Evolutionary conservation across 2,329 filamentous ascomycete species (phyloP).

Genomic region (Acarospora socialis): DNA sequence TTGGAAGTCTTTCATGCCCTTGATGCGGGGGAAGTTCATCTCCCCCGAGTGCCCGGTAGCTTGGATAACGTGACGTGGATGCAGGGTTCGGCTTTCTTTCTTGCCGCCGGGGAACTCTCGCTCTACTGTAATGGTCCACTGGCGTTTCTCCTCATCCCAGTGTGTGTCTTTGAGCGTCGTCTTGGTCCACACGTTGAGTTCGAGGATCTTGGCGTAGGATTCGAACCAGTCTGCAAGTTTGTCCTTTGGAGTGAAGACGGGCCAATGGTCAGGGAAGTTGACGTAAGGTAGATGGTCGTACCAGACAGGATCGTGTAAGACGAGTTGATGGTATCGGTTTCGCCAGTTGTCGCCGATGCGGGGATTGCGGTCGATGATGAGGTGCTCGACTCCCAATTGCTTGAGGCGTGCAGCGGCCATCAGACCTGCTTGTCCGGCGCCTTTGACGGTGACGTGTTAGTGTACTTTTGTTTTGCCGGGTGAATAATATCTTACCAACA

Average conservation of each 20-base stretch:
- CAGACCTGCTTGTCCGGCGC: conserved; percentile 28
- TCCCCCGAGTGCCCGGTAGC: conserved; percentile 33
- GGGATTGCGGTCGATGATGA: conserved; percentile 26
- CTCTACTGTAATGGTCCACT: conserved; percentile 26
- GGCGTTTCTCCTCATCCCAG: conserved; percentile 24
- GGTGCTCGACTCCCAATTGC: conserved; percentile 17
- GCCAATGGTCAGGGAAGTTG: conserved; percentile 29
- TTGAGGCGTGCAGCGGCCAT: conserved; percentile 24
- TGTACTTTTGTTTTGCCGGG: background rate
- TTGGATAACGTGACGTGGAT: conserved; percentile 33
- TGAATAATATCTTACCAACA: conserved; percentile 27
- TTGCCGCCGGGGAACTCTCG: conserved; percentile 13
- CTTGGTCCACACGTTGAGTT: conserved; percentile 33
- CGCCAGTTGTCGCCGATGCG: conserved; percentile 30
- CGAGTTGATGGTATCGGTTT: conserved; percentile 18
- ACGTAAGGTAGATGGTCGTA: conserved; percentile 23
- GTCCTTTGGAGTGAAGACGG: conserved; percentile 31
- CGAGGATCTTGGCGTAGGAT: conserved; percentile 34
- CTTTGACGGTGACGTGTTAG: background rate
- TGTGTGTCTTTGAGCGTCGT: conserved; percentile 26
- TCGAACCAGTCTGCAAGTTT: conserved; percentile 37
- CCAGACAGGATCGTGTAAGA: conserved; percentile 28
- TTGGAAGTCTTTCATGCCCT: conserved; percentile 27
- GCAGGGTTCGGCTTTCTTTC: conserved; percentile 15
- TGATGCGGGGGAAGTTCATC: conserved; percentile 27